Base-by-base conservation (phyloP, 805 yeast genomes). In the Yamadazyma endophytica region DNA sequence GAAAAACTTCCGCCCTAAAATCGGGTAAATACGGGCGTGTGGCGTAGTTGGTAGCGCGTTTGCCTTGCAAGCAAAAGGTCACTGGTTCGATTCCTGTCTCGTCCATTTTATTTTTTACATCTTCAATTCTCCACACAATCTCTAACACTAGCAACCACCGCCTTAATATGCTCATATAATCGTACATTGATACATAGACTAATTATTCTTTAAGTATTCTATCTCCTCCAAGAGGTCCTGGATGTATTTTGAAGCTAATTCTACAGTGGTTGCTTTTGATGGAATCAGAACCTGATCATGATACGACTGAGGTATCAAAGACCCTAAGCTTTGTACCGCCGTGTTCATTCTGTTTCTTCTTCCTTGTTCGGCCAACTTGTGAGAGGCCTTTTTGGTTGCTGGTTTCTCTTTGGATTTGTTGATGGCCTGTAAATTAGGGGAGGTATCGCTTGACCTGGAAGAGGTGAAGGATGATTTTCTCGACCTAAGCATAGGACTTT, bases 321-420 rank as follows among this genome's bases (percentile, higher is more conserved):
- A 47, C 6, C 81, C 79, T 36, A 90, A 63, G 25, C 85, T 95
- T 26, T 76, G 77, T 18, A 90, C 78, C 0, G 97, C 97, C 34
- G 68, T 61, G 54, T 92, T 92, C 80, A 90, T 82, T 40, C 98
- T 69, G 54, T 90, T 89, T 46, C 98, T 73, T 32, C 98, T 71
- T 11, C 96, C 97, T 57, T 92, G 97, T 58, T 90, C 98, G 1
- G 98, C 97, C 11, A 86, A 70, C 53, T 90, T 89, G 57, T 90
- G 98, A 24, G 76, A 75, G 2, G 82, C 75, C 46, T 81, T 79
- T 52, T 82, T 81, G 17, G 73, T 67, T 6, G 59, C 33, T 17
- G 54, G 52, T 32, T 52, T 50, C 32, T 52, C 57, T 4, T 31
- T 35, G 13, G 36, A 40, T 13, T 35, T 35, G 9, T 29, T 35